phyloP scores from a whole-genome alignment of 768 basidiomycete species.

The Sporobolomyces roseus region DNA sequence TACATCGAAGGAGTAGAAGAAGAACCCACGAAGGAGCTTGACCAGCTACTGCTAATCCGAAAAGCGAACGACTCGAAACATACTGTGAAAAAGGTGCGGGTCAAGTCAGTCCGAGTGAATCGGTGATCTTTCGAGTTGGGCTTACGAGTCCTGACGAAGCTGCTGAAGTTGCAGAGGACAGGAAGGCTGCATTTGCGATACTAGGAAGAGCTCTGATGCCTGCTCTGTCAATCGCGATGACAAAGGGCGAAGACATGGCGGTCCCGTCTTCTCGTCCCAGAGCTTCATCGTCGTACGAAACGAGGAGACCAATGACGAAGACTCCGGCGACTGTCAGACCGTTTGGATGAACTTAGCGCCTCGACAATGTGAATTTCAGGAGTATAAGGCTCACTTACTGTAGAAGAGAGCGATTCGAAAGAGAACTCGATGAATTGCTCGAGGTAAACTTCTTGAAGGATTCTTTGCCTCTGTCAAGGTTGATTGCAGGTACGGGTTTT shows the following conservation, averaged over 20 bases:
- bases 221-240: conserved; percentile 48
- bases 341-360: neutral
- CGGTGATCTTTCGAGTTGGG: neutral
- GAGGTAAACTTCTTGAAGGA: conserved; percentile 58
- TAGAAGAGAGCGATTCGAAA: conserved; percentile 74
- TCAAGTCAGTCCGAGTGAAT: neutral
- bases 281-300: conserved; percentile 44
- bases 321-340: conserved; percentile 43
- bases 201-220: conserved; percentile 50
- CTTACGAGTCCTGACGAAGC: conserved; percentile 47
- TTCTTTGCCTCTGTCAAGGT: conserved; percentile 49
- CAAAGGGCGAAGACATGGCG: conserved; percentile 14
- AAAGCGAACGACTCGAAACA: conserved; percentile 49
- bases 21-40: conserved; percentile 45
- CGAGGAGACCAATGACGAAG: conserved; percentile 49
- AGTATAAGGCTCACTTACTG: conserved; percentile 16
- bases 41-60: conserved; percentile 48
- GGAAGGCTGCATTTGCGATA: conserved; percentile 50
- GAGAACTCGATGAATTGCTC: conserved; percentile 66
- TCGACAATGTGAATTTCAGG: neutral
- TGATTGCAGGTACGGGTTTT: no score
- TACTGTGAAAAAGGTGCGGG: conserved; percentile 25
- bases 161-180: conserved; percentile 50
- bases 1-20: no score
- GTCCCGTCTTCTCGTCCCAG: conserved; percentile 18